These are phyloP conservation scores for Chlorella sp. DNA, from an alignment of 139 green algal genomes.

Conservation along the genomic window DNA sequence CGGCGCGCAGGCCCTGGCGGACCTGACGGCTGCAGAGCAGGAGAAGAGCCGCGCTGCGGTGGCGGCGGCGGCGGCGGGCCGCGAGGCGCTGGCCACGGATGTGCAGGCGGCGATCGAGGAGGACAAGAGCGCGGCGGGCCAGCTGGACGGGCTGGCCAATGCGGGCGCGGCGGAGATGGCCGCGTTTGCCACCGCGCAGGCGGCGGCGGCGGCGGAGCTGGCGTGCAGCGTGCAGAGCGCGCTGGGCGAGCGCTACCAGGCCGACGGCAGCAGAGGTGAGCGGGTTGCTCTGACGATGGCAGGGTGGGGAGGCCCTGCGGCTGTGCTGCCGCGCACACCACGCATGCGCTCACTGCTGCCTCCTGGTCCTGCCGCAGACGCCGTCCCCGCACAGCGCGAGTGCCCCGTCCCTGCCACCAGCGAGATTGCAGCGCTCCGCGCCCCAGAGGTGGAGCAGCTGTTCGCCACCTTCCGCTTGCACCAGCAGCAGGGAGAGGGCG, in stretches of 20 bases:
- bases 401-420: conserved; percentile 1
- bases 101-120: neutral
- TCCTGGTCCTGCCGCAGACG: conserved; percentile 11
- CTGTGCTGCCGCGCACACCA: no score
- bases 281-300: no score
- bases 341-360: neutral
- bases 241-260: conserved; percentile 19
- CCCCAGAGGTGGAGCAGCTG: conserved; percentile 31
- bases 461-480: conserved; percentile 4
- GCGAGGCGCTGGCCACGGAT: neutral
- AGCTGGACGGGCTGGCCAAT: neutral
- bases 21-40: neutral
- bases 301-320: neutral
- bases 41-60: neutral
- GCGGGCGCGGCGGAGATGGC: conserved; percentile 4
- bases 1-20: neutral
- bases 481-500: no score
- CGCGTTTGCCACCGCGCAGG: conserved; percentile 12
- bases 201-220: neutral
- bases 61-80: neutral
- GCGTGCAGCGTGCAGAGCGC: conserved; percentile 1
- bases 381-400: conserved; percentile 29
- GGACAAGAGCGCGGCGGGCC: neutral
- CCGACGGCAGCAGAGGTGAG: conserved; percentile 27
- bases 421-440: conserved; percentile 23